These are phyloP conservation scores for Cerrena zonata DNA, from an alignment of 1,284 basidiomycete species.

Conservation along the genomic window DNA sequence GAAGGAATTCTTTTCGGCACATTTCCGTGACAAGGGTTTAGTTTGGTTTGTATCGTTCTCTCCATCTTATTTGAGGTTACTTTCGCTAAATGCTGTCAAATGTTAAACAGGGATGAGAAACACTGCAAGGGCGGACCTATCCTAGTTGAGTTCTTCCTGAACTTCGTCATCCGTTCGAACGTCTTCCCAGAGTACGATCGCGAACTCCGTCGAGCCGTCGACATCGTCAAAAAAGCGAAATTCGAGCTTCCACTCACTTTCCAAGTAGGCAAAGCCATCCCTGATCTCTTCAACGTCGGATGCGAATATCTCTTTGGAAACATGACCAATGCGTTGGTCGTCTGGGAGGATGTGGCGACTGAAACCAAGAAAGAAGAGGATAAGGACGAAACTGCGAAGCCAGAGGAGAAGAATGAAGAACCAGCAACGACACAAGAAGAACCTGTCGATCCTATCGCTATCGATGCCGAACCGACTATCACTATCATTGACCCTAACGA, in stretches of 20 bases:
- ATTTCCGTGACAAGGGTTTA: conserved; percentile 57
- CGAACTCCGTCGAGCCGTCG: conserved; percentile 43
- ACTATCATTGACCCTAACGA: conserved; percentile 20
- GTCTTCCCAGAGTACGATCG: conserved; percentile 45
- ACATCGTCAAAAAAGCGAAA: conserved; percentile 42
- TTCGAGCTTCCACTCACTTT: conserved; percentile 55
- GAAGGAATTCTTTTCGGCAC: conserved; percentile 60
- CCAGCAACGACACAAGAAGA: not conserved
- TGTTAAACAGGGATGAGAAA: conserved; percentile 15
- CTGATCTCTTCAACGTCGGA: conserved; percentile 48
- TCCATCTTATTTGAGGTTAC: not conserved
- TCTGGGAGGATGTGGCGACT: conserved; percentile 2
- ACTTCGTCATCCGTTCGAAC: conserved; percentile 54
- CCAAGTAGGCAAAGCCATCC: conserved; percentile 45
- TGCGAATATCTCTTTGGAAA: conserved; percentile 43
- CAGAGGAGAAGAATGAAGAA: conserved; percentile 11
- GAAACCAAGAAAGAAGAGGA: conserved; percentile 17
- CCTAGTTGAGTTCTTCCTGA: conserved; percentile 55
- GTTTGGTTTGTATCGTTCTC: conserved; percentile 42
- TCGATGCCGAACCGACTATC: conserved; percentile 10
- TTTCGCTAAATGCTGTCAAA: not conserved
- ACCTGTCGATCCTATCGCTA: conserved; percentile 6
- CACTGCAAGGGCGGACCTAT: conserved; percentile 41
- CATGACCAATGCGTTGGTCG: conserved; percentile 25
- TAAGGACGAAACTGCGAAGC: conserved; percentile 4